Base-by-base conservation (phyloP, 306 rosid species). In the Fragaria nilgerrensis region DNA sequence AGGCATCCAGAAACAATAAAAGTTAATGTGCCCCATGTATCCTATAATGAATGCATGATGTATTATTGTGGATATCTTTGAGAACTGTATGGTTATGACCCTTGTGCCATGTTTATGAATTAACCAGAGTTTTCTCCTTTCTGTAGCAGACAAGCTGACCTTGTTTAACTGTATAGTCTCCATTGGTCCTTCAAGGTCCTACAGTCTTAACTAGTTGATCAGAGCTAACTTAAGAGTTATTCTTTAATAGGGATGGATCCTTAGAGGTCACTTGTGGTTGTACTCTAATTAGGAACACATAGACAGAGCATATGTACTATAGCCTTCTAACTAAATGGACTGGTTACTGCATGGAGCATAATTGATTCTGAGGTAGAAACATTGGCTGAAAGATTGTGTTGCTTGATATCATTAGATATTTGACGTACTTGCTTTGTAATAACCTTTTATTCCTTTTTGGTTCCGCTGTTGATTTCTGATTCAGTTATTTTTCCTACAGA, bases 401-500 rank as follows among this genome's bases (percentile, higher is more conserved):
- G 48, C 64, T 61, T 70, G 45, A 27, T 61, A 9, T 59, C 17
- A 12, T 59, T 5, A 45, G 14, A 32, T 34, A n/a, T 1, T 13
- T n/a, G 22, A 50, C 27, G 9, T n/a, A 55, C 27, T n/a, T n/a
- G 9, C 12, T 19, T 13, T 1, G 9, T n/a, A 19, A 29, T 37
- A 48, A 72, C 25, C 16, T 17, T 59, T 25, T 11, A 19, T 50
- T 15, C 17, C 4, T 27, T 39, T 61, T 3, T 59, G 53, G 15
- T 43, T 50, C 25, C 36, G 19, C 1, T 1, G 14, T 45, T 50
- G 74, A 73, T 47, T 77, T 69, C 76, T 73, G 61, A 48, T 61
- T 66, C 77, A 55, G 75, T 50, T 52, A 61, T 79, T 70, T 75
- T 29, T 41, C 47, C 64, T 63, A 81, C 85, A 88, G 98, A 77